Conservation (phyloP, 2,329 filamentous ascomycete genomes). For the Penicillium sp. region DNA sequence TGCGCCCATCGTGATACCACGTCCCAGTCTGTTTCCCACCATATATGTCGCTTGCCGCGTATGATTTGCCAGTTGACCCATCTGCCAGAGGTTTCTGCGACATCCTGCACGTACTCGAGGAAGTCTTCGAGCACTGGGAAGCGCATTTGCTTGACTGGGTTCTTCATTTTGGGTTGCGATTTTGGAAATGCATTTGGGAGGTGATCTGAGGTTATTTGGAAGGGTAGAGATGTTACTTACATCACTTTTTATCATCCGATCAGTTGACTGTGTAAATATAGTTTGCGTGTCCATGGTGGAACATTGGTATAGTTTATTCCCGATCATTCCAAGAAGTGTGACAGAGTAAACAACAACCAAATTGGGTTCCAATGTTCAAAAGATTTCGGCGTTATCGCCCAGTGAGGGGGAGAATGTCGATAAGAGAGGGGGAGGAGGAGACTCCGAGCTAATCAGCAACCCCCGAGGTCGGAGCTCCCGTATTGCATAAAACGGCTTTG, state of each 20-base stretch:
- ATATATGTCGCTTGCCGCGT: slow-evolving; percentile 3
- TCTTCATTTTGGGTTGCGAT: neutral
- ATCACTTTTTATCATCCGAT: slow-evolving; percentile 13
- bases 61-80: slow-evolving; percentile 7
- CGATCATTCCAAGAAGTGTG: neutral
- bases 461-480: neutral
- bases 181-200: neutral
- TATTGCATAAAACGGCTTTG: neutral
- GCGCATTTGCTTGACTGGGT: neutral
- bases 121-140: neutral
- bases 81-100: neutral
- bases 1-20: slow-evolving; percentile 6
- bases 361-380: neutral
- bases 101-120: neutral
- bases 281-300: neutral
- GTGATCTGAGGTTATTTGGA: neutral
- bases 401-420: neutral
- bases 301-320: neutral
- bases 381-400: neutral
- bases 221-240: neutral
- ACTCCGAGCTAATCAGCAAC: neutral
- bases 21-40: slow-evolving; percentile 6
- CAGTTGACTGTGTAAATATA: neutral
- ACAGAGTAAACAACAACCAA: neutral
- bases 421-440: neutral